Base-by-base conservation (phyloP, 2,329 filamentous ascomycete species). In the Gaeumannomyces sp. region DNA sequence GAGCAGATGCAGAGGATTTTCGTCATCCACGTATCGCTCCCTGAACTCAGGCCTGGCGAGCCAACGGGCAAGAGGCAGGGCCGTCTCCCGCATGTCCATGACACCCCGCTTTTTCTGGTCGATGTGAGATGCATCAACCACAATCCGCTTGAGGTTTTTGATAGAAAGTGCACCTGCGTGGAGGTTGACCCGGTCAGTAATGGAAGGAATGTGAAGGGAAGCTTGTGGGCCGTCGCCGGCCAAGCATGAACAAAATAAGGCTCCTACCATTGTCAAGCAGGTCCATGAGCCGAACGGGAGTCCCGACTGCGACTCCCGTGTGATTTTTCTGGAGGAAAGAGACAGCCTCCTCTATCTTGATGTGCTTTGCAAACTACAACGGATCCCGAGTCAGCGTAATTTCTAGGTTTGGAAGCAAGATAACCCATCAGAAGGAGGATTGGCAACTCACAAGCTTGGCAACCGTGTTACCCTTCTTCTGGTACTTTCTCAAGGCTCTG, bases 101-200 rank as follows among this genome's bases (percentile, higher is more conserved):
- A 99, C 86, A 0, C 93, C 92, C 60, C 93, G 84, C 81, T 96
- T 96, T 83, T 99, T 99, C 76, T 91, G 87, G 76, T 99, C 94
- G 69, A 97, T 91, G 73, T 97, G 89, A 10, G 93, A 97, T 19
- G 91, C 92, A 77, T 99, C 95, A 38, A 98, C 84, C 11, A 98
- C 86, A 45, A 99, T 85, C 60, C 91, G 85, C 77, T 92, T 86
- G 64, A 98, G 76, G 66, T 89, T 84, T 45, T 86, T 83, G 38
- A 91, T 76, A 31, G 87, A 90, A 59, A 98, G 77, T 3, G 89
- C 87, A 50, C 89, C 89, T 85, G 67, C 31, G 60, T 25, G 11
- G 14, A 38, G 35, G 19, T 59, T 38, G 25, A 22, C 14, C 53
- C 76, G 66, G 66, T 60, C 14, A 65, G 60, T 19, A 27, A 11